A percentile compares a stretch with the other conserved stretches of the same genome.
These are phyloP conservation scores for Phytophthora pinifolia DNA, from an alignment of 352 stramenopile species.

Conservation along the genomic window DNA sequence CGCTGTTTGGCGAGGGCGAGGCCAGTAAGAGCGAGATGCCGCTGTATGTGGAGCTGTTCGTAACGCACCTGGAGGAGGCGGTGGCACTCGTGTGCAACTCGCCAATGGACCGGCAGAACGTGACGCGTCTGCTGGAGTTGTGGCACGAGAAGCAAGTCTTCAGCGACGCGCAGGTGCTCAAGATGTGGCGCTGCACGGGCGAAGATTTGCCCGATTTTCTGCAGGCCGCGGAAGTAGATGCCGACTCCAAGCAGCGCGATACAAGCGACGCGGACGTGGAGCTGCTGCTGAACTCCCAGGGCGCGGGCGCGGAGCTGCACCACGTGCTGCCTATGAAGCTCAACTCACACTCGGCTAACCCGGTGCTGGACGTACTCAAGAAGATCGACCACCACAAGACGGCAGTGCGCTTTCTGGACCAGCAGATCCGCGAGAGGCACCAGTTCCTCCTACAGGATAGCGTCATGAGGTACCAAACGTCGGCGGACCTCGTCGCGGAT, in stretches of 20 bases:
- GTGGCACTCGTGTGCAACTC: slow-evolving; percentile 85
- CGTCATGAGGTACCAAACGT: slow-evolving; percentile 45
- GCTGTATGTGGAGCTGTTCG: slow-evolving; percentile 38
- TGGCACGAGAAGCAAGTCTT: slow-evolving; percentile 81
- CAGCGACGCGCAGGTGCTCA: slow-evolving; percentile 50
- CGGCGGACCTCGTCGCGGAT: slow-evolving; percentile 56
- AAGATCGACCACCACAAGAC: slow-evolving; percentile 80
- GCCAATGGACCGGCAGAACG: slow-evolving; percentile 77
- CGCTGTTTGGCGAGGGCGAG: slow-evolving; percentile 35
- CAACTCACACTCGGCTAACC: slow-evolving; percentile 75
- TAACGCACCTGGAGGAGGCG: slow-evolving; percentile 59
- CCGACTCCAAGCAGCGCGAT: slow-evolving; percentile 5
- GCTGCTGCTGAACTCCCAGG: slow-evolving; percentile 35
- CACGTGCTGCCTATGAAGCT: slow-evolving; percentile 73
- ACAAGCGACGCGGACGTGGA: slow-evolving; percentile 11
- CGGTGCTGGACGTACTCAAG: slow-evolving; percentile 74
- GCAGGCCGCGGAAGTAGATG: slow-evolving; percentile 17
- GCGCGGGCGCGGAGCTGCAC: slow-evolving; percentile 30
- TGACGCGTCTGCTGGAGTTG: slow-evolving; percentile 68
- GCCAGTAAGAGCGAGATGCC: slow-evolving; percentile 9
- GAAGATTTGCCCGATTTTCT: slow-evolving; percentile 69
- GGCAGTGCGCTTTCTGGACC: slow-evolving; percentile 63
- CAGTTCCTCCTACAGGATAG: slow-evolving; percentile 56
- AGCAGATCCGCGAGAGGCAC: slow-evolving; percentile 56
- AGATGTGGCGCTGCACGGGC: slow-evolving; percentile 78